phyloP scores from a whole-genome alignment of 306 rosid genomes.

The Begonia fuchsioides region DNA sequence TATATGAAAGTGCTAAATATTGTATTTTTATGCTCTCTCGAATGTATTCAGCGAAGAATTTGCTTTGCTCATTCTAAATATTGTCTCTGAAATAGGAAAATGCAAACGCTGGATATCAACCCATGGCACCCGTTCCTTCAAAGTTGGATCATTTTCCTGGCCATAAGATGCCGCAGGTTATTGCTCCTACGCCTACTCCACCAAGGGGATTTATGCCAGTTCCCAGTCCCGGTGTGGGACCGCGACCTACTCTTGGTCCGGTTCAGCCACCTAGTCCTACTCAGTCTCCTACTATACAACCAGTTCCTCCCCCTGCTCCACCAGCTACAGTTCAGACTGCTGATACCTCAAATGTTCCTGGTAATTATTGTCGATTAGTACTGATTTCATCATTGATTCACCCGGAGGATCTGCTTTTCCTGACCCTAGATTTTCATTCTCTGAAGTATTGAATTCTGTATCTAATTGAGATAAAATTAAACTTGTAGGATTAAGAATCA shows the following conservation, averaged over 20 bases:
- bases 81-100: slow-evolving; percentile 35
- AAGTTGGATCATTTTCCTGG: slow-evolving; percentile 26
- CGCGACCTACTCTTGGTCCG: slow-evolving; percentile 46
- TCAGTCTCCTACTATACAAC: slow-evolving; percentile 38
- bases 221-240: slow-evolving; percentile 46
- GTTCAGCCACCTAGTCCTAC: slow-evolving; percentile 73
- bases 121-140: slow-evolving; percentile 34
- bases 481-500: no score
- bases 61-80: slow-evolving; percentile 9
- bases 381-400: no score
- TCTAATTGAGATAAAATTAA: no score
- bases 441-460: no score
- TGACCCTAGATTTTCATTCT: no score
- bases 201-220: slow-evolving; percentile 59
- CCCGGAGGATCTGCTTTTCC: no score
- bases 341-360: slow-evolving; percentile 83
- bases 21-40: slow-evolving; percentile 4
- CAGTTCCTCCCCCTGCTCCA: slow-evolving; percentile 41
- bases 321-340: slow-evolving; percentile 86
- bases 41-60: slow-evolving; percentile 6
- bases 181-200: slow-evolving; percentile 31
- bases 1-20: slow-evolving; percentile 39
- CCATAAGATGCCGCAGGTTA: slow-evolving; percentile 40
- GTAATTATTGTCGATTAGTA: slow-evolving; percentile 18
- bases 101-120: no score